Conservation (phyloP, 176 grass and related monocot species). For the Carex kokanica region DNA sequence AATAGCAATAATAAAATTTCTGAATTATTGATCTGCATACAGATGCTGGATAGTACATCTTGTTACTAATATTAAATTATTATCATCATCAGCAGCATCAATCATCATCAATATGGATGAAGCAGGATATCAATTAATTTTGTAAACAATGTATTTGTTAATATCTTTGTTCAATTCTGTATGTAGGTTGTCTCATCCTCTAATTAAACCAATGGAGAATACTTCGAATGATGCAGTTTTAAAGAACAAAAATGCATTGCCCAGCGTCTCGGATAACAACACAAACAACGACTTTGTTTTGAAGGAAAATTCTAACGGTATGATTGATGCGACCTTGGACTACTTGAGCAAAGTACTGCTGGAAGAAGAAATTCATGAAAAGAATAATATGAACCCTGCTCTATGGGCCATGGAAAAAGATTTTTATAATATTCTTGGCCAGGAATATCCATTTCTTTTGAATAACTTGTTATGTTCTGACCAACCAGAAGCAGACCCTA, state of each 20-base stretch:
- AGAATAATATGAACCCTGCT: slow-evolving; percentile 10
- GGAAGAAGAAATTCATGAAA: slow-evolving; percentile 42
- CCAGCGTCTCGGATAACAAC: background rate
- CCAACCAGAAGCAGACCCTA: background rate
- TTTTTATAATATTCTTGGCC: slow-evolving; percentile 36
- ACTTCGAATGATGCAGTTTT: background rate
- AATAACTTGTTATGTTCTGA: background rate
- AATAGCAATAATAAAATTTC: background rate
- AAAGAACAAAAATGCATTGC: background rate
- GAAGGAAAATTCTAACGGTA: background rate
- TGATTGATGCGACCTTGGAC: slow-evolving; percentile 26
- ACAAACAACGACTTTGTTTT: background rate
- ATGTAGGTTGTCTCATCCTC: background rate
- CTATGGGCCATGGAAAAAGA: slow-evolving; percentile 32
- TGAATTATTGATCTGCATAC: background rate
- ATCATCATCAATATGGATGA: background rate
- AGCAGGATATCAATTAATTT: background rate
- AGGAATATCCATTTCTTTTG: slow-evolving; percentile 27
- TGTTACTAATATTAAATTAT: background rate
- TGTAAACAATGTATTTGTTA: background rate
- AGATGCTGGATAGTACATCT: background rate
- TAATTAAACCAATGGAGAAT: background rate
- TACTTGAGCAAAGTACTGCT: slow-evolving; percentile 38
- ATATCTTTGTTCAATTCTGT: background rate
- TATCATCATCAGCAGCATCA: background rate